Conservation (phyloP, 2,329 filamentous ascomycete genomes). For the Trichoderma arundinaceum region DNA sequence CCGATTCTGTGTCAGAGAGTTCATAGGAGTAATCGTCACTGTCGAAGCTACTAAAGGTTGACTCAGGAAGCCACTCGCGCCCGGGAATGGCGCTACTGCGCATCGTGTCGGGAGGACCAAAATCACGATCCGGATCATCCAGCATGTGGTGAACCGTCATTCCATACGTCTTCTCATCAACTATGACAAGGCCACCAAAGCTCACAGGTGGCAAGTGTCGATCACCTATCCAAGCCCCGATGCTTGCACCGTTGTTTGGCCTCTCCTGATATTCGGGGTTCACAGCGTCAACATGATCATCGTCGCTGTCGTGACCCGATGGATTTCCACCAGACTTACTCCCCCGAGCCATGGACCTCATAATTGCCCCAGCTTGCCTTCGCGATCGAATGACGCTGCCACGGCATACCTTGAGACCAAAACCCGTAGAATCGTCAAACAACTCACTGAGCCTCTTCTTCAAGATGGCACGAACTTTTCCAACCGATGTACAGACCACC, state of each 20-base stretch:
- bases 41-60: constrained; percentile 50
- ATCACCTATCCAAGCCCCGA: constrained; percentile 85
- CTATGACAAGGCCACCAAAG: constrained; percentile 83
- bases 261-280: constrained; percentile 80
- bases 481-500: constrained; percentile 76
- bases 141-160: constrained; percentile 99
- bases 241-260: constrained; percentile 86
- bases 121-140: constrained; percentile 67
- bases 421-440: constrained; percentile 67
- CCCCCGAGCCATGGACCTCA: constrained; percentile 42
- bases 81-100: constrained; percentile 50
- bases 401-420: constrained; percentile 73
- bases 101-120: constrained; percentile 39
- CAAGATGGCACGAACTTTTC: constrained; percentile 73
- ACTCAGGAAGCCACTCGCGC: constrained; percentile 52
- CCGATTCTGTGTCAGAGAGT: constrained; percentile 67
- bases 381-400: constrained; percentile 70
- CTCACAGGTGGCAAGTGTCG: constrained; percentile 89
- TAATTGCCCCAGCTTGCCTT: constrained; percentile 45
- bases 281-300: constrained; percentile 51
- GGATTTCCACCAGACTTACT: neutral
- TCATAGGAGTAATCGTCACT: constrained; percentile 64
- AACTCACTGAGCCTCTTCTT: constrained; percentile 69
- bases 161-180: constrained; percentile 84
- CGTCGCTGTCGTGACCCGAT: constrained; percentile 45